Conservation (phyloP, 371 early-diverging fungal species). For the Catenaria anguillulae region DNA sequence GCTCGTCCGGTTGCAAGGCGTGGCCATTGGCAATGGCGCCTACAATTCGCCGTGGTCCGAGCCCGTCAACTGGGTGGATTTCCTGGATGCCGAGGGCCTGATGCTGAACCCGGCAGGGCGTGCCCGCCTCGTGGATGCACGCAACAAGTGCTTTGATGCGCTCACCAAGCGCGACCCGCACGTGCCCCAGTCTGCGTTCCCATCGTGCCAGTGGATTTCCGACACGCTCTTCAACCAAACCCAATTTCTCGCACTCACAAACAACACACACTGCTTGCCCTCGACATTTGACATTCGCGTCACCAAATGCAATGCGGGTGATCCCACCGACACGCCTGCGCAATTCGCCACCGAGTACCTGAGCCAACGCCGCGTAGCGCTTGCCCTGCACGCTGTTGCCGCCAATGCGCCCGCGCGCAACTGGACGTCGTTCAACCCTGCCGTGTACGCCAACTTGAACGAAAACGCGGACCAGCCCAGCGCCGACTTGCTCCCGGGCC, state of each 20-base stretch:
- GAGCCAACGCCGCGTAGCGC: not conserved
- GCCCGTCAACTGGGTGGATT: too few relatives aligned
- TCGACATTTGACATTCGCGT: constrained; percentile 5
- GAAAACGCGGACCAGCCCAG: constrained; percentile 2
- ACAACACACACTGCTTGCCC: not conserved
- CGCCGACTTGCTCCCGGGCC: not conserved
- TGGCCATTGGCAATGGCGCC: constrained; percentile 20
- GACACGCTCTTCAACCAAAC: not conserved
- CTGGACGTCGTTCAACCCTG: not conserved
- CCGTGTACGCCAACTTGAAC: not conserved
- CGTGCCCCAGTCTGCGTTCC: not conserved
- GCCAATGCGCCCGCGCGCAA: not conserved
- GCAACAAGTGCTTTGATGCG: not conserved
- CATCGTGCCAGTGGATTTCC: not conserved
- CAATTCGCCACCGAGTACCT: not conserved
- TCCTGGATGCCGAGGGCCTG: too few relatives aligned
- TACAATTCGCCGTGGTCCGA: too few relatives aligned
- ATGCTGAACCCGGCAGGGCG: too few relatives aligned
- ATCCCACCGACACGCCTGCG: not conserved
- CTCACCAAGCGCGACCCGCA: not conserved
- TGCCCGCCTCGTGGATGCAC: not conserved
- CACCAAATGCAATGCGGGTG: not conserved
- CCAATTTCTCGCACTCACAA: not conserved
- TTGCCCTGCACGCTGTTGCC: not conserved
- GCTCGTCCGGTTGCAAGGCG: constrained; percentile 14